Evolutionary conservation across 164 flowering plant species (phyloP).

Genomic region (Nymphaea thermarum): DNA sequence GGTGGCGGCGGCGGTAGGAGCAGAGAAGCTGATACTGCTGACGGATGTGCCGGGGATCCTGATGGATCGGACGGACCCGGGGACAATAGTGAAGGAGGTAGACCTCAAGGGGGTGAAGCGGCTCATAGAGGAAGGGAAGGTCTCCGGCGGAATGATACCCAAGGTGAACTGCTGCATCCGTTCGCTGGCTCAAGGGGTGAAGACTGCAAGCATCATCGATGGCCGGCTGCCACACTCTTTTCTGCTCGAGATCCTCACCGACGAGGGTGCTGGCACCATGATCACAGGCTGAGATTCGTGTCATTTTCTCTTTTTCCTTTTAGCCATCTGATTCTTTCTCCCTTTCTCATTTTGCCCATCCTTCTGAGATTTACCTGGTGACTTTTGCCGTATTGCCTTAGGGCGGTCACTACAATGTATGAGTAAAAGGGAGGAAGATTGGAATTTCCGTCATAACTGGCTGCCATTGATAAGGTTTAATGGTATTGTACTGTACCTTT

Average conservation of each 20-base stretch:
- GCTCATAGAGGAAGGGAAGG: slow-evolving; percentile 67
- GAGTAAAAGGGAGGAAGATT: no score
- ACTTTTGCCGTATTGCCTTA: no score
- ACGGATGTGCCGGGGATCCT: slow-evolving; percentile 86
- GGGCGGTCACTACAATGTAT: no score
- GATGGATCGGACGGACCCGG: slow-evolving; percentile 40
- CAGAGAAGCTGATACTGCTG: slow-evolving; percentile 81
- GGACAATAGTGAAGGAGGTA: slow-evolving; percentile 68
- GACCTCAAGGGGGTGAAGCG: slow-evolving; percentile 70
- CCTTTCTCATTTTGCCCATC: no score
- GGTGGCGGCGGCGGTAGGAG: slow-evolving; percentile 81
- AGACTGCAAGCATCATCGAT: slow-evolving; percentile 82
- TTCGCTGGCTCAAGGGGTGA: slow-evolving; percentile 80
- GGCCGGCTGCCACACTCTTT: slow-evolving; percentile 74
- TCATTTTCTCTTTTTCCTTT: background rate
- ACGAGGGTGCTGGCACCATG: slow-evolving; percentile 93
- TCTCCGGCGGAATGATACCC: slow-evolving; percentile 96
- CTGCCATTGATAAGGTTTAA: no score
- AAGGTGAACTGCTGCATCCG: slow-evolving; percentile 78
- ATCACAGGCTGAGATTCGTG: slow-evolving; percentile 46
- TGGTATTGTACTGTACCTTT: no score
- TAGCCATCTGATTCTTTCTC: no score
- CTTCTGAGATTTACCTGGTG: no score
- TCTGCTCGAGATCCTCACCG: slow-evolving; percentile 76
- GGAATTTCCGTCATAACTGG: no score